These are phyloP conservation scores for Sechiopsis laciniata DNA, from an alignment of 306 rosid species.

Conservation along the genomic window DNA sequence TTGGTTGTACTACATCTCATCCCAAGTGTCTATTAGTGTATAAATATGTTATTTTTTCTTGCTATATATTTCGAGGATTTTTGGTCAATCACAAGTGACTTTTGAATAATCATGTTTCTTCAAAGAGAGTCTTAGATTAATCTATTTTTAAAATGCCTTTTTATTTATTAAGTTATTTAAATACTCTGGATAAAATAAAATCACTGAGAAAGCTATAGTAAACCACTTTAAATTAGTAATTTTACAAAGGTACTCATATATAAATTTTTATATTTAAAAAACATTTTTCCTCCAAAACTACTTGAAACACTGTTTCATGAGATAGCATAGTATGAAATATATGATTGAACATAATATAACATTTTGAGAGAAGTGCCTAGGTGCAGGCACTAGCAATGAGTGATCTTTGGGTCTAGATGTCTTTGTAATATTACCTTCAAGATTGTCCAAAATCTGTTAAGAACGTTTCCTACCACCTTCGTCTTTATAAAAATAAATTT, in stretches of 20 bases:
- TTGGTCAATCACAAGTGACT: not conserved
- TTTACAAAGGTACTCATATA: not conserved
- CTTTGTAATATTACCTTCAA: not conserved
- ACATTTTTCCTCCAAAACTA: not conserved
- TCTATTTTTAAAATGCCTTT: not conserved
- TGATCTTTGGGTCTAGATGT: not conserved
- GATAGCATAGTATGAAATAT: not conserved
- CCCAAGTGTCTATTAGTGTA: not conserved
- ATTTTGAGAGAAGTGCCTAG: not conserved
- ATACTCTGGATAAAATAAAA: not conserved
- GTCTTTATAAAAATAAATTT: conserved; percentile 3
- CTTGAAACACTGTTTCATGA: not conserved
- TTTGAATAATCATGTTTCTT: not conserved
- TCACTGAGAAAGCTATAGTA: not conserved
- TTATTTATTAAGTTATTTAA: not conserved
- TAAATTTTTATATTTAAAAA: not conserved
- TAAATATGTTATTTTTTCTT: not conserved
- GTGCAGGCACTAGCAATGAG: not conserved
- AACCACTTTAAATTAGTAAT: not conserved
- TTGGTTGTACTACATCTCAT: no score
- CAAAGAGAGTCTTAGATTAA: not conserved
- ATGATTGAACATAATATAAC: not conserved
- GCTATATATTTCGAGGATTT: not conserved
- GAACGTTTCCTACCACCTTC: not conserved
- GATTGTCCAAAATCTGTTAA: not conserved